phyloP scores from a whole-genome alignment of 1,284 basidiomycete species.

The Trichosporon sp. region DNA sequence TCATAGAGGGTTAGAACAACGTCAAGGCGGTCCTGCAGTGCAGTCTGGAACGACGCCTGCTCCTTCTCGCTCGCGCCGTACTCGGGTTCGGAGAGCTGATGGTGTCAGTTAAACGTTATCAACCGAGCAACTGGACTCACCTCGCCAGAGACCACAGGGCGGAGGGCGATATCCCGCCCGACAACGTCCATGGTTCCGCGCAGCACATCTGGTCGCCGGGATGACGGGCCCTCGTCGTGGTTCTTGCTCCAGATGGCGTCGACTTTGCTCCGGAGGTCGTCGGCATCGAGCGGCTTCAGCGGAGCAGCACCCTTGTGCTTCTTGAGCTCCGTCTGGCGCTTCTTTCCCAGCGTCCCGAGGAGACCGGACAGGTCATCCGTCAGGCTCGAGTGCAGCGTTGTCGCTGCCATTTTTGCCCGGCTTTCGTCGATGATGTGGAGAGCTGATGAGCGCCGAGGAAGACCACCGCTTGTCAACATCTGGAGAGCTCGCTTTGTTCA shows the following conservation, averaged over 20 bases:
- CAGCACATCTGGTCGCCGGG: conserved; percentile 35
- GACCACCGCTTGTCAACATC: conserved; percentile 4
- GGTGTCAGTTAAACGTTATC: neutral
- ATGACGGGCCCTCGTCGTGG: conserved; percentile 14
- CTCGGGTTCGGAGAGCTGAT: conserved; percentile 38
- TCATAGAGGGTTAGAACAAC: conserved; percentile 50
- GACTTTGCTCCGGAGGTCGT: conserved; percentile 9
- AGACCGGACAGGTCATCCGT: conserved; percentile 17
- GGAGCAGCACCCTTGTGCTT: conserved; percentile 3
- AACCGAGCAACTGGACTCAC: conserved; percentile 27
- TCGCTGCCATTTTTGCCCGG: conserved; percentile 9
- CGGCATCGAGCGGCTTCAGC: conserved; percentile 21
- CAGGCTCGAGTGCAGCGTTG: conserved; percentile 20
- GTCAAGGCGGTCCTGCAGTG: conserved; percentile 47
- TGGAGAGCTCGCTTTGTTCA: neutral
- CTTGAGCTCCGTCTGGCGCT: conserved; percentile 16
- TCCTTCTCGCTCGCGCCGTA: conserved; percentile 28
- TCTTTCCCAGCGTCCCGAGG: conserved; percentile 1
- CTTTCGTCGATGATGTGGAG: neutral
- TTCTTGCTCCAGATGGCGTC: conserved; percentile 19
- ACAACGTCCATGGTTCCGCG: conserved; percentile 44
- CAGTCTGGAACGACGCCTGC: conserved; percentile 39
- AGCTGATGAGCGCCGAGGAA: neutral
- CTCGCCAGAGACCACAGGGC: conserved; percentile 37
- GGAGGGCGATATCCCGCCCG: conserved; percentile 44